Conservation (phyloP, 2,329 filamentous ascomycete genomes). For the Dactylellina leptospora region DNA sequence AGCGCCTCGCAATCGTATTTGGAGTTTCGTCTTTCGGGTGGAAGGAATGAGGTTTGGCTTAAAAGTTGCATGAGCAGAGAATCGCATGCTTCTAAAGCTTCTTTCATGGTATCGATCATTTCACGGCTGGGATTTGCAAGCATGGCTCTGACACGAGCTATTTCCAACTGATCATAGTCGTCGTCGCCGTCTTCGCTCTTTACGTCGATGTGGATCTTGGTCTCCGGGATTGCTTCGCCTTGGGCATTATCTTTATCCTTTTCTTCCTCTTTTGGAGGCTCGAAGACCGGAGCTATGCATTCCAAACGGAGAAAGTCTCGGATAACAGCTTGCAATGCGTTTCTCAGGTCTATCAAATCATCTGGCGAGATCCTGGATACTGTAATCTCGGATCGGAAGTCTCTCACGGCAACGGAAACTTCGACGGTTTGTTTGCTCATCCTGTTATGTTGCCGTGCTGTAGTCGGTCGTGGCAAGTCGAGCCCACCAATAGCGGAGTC, state of each 20-base stretch:
- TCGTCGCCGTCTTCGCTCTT: slow-evolving; percentile 50
- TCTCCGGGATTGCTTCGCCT: slow-evolving; percentile 25
- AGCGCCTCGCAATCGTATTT: slow-evolving; percentile 14
- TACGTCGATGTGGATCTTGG: slow-evolving; percentile 37
- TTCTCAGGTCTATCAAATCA: slow-evolving; percentile 66
- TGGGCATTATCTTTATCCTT: slow-evolving; percentile 1
- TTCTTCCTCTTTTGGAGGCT: slow-evolving; percentile 52
- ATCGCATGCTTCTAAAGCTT: slow-evolving; percentile 64
- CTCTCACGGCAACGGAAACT: slow-evolving; percentile 67
- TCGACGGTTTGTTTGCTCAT: slow-evolving; percentile 67
- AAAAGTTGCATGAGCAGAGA: slow-evolving; percentile 66
- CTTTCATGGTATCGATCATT: slow-evolving; percentile 64
- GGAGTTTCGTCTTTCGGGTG: slow-evolving; percentile 16
- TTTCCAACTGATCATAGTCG: slow-evolving; percentile 34
- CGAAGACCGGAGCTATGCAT: slow-evolving; percentile 64
- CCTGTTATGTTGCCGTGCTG: slow-evolving; percentile 61
- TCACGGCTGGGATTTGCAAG: slow-evolving; percentile 64
- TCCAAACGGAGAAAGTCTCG: slow-evolving; percentile 66
- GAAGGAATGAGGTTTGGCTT: slow-evolving; percentile 34
- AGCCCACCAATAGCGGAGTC: slow-evolving; percentile 59
- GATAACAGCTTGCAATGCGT: slow-evolving; percentile 67
- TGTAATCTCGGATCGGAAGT: slow-evolving; percentile 68
- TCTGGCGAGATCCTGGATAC: slow-evolving; percentile 66
- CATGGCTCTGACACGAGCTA: slow-evolving; percentile 56
- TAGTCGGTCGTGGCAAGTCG: slow-evolving; percentile 60